Conservation (phyloP, 345 rosid species). For the Salix caprea region DNA sequence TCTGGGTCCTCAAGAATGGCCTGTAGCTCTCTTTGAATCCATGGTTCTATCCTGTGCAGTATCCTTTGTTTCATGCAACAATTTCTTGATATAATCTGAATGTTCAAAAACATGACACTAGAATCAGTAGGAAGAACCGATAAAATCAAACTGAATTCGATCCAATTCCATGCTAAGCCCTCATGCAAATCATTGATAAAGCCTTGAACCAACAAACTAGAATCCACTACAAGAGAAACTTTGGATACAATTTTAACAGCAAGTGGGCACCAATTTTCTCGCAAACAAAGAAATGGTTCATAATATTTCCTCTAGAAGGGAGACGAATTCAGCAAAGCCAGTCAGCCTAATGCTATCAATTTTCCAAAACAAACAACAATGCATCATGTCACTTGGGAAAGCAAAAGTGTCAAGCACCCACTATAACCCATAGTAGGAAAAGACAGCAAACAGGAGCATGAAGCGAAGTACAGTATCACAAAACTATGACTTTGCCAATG, state of each 20-base stretch:
- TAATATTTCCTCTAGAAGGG: neutral
- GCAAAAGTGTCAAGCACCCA: neutral
- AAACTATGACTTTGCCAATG: no score
- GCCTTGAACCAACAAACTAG: neutral
- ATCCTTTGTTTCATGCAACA: conserved; percentile 34
- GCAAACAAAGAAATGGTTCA: neutral
- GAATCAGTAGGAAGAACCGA: neutral
- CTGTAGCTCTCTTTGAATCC: conserved; percentile 69
- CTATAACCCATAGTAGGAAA: neutral
- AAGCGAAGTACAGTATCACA: neutral
- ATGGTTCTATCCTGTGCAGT: conserved; percentile 50
- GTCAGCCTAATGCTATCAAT: neutral
- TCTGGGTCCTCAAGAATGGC: conserved; percentile 67
- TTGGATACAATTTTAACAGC: neutral
- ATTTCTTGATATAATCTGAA: conserved; percentile 28
- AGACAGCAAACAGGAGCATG: neutral
- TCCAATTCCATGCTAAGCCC: neutral
- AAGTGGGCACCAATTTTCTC: neutral
- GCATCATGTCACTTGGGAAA: no score
- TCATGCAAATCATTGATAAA: neutral
- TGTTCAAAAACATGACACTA: neutral
- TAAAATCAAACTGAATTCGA: neutral
- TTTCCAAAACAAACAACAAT: no score
- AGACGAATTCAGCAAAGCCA: neutral
- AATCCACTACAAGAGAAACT: neutral